Percentiles rank a stretch among this genome's conserved stretches.
Conservation (phyloP, 1,284 basidiomycete genomes). For the Ceratobasidium sp. region DNA sequence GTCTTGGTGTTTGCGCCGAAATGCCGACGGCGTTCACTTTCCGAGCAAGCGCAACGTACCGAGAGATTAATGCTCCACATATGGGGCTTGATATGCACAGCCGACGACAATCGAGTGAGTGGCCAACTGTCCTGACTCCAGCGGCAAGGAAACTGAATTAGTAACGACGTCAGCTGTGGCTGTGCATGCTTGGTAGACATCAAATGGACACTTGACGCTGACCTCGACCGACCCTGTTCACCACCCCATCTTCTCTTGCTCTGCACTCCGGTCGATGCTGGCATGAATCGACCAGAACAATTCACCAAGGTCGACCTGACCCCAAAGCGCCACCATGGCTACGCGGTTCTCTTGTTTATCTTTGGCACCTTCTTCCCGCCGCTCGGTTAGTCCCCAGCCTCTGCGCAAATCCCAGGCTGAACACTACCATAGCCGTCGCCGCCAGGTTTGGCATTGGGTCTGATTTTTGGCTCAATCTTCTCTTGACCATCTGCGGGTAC, state of each 20-base stretch:
- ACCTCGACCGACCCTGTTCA: neutral
- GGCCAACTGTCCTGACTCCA: too few relatives aligned
- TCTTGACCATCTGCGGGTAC: conserved; percentile 90
- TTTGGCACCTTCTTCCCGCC: conserved; percentile 86
- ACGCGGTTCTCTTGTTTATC: conserved; percentile 81
- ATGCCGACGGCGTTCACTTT: too few relatives aligned
- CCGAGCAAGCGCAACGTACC: too few relatives aligned
- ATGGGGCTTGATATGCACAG: too few relatives aligned
- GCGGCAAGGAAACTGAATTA: neutral
- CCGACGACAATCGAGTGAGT: too few relatives aligned
- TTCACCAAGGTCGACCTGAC: conserved; percentile 68
- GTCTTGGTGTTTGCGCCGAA: too few relatives aligned
- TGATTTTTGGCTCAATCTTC: conserved; percentile 92
- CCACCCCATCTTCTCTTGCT: neutral
- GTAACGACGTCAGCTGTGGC: neutral
- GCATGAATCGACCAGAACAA: conserved; percentile 41
- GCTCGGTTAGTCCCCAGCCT: conserved; percentile 66
- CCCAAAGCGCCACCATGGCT: conserved; percentile 81
- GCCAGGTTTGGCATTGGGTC: conserved; percentile 91
- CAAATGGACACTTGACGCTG: conserved; percentile 10
- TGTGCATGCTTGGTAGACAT: neutral
- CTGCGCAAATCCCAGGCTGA: neutral
- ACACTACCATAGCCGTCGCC: conserved; percentile 76
- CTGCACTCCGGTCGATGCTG: neutral
- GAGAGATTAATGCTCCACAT: too few relatives aligned